Conservation (phyloP, 371 early-diverging fungal species). For the Basidiobolus meristosporus region DNA sequence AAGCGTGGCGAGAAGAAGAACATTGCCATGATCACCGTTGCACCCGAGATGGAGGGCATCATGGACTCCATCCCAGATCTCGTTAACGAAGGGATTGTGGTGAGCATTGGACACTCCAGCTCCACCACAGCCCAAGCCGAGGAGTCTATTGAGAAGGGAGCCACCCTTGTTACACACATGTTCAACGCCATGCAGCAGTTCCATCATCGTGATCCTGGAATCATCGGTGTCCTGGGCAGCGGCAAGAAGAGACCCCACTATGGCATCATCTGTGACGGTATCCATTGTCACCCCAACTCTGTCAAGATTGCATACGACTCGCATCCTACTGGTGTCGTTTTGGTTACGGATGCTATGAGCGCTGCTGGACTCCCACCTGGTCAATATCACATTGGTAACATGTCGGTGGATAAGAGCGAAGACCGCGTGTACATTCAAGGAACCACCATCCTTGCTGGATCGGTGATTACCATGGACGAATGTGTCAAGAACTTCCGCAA, state of each 20-base stretch:
- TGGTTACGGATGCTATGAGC: conserved; percentile 62
- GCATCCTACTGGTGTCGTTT: conserved; percentile 45
- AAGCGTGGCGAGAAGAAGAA: conserved; percentile 8
- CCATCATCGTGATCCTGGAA: conserved; percentile 65
- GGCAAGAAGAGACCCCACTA: conserved; percentile 36
- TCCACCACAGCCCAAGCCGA: not conserved
- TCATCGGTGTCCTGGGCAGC: conserved; percentile 51
- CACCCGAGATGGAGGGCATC: conserved; percentile 65
- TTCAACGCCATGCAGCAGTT: conserved; percentile 74
- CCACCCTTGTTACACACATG: conserved; percentile 38
- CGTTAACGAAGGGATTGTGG: conserved; percentile 37
- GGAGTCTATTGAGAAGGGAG: not conserved
- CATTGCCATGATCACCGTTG: conserved; percentile 34
- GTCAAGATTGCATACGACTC: conserved; percentile 63
- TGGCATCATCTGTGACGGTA: conserved; percentile 60
- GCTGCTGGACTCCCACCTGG: conserved; percentile 59
- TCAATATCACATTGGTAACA: conserved; percentile 49
- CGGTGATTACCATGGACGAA: conserved; percentile 44
- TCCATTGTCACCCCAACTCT: conserved; percentile 63
- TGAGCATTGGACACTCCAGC: conserved; percentile 25
- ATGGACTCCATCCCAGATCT: conserved; percentile 46
- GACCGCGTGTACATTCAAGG: conserved; percentile 55
- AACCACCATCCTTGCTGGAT: conserved; percentile 59
- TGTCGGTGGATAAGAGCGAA: conserved; percentile 27
- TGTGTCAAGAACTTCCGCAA: conserved; percentile 61